Base-by-base conservation (phyloP, 129 eudicot species). In the Gnaphalium uliginosum region DNA sequence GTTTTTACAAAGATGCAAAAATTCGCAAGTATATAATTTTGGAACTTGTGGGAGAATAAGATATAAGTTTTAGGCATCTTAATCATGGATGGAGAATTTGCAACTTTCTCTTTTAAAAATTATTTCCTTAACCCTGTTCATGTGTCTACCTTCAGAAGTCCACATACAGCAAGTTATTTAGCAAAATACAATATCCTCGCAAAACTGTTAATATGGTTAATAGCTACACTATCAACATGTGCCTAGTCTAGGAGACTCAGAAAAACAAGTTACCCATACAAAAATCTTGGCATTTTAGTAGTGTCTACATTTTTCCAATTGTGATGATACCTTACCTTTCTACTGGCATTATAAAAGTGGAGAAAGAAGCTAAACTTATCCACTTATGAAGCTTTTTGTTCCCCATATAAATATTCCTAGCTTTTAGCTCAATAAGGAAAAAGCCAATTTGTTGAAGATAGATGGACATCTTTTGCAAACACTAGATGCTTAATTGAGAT, bases 281-380 rank as follows among this genome's bases (percentile, higher is more conserved):
- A 37, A 37, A 37, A 37, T 9, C 46, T 37, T 37, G 46, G 46
- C 46, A 21, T 57, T 21, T 21, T 19, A 1, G 21, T 9, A 13
- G 53, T 33, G 48, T 41, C 48, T 41, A 11, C 1, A 43, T 0
- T 3, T 13, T 43, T 43, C 51, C 51, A 43, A 43, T 14, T 43
- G 51, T 43, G 51, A 43, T 59, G 56, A 35, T 73, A 73, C 18
- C 58, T 22, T 73, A 73, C 18, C 58, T 22, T 73, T 59, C 62
- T 60, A 41, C 69, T 35, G 41, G 78, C 78, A 59, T 73, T 69
- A 73, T 41, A 60, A 18, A 59, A 60, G 69, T 73, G 69, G 69
- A 73, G 78, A 73, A 73, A 73, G 78, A 73, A 73, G 78, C 78
- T 59, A 59, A 70, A 26, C 26, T 27, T 63, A 75, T 75, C 46